Percentiles rank a stretch among this genome's conserved stretches.
phyloP scores from a whole-genome alignment of 371 early-diverging fungal genomes.

The Actinomortierella ambigua region DNA sequence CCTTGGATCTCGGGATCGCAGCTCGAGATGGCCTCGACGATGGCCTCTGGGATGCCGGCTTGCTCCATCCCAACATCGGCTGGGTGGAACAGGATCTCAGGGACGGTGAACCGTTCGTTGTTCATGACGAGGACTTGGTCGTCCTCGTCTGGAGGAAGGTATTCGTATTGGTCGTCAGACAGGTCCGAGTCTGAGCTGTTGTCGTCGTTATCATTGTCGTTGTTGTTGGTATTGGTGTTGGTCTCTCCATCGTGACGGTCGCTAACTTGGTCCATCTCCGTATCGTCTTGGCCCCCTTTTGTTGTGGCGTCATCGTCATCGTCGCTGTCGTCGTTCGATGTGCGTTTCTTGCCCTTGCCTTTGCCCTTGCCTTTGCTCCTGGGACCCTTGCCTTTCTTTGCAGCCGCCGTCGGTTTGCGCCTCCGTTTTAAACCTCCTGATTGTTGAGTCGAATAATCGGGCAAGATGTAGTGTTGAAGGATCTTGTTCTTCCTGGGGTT shows the following conservation, averaged over 20 bases:
- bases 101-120: constrained; percentile 86
- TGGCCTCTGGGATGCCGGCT: constrained; percentile 81
- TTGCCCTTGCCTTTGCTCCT: constrained; percentile 6
- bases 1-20: constrained; percentile 61
- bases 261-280: constrained; percentile 23
- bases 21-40: constrained; percentile 57
- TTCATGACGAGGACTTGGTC: constrained; percentile 77
- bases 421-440: constrained; percentile 63
- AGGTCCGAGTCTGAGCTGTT: constrained; percentile 23
- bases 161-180: constrained; percentile 35
- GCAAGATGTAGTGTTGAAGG: constrained; percentile 79
- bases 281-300: constrained; percentile 26
- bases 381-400: constrained; percentile 7
- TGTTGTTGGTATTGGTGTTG: constrained; percentile 27
- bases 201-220: constrained; percentile 27
- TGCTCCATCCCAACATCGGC: constrained; percentile 85
- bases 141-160: constrained; percentile 30
- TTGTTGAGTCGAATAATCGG: constrained; percentile 69
- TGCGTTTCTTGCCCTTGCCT: constrained; percentile 5
- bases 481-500: constrained; percentile 54
- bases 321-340: no score
- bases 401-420: constrained; percentile 1
- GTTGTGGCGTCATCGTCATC: no score
- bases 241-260: constrained; percentile 29
- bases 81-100: constrained; percentile 85